phyloP scores from a whole-genome alignment of 1,284 basidiomycete genomes.

The Cutaneotrichosporon cavernicola region DNA sequence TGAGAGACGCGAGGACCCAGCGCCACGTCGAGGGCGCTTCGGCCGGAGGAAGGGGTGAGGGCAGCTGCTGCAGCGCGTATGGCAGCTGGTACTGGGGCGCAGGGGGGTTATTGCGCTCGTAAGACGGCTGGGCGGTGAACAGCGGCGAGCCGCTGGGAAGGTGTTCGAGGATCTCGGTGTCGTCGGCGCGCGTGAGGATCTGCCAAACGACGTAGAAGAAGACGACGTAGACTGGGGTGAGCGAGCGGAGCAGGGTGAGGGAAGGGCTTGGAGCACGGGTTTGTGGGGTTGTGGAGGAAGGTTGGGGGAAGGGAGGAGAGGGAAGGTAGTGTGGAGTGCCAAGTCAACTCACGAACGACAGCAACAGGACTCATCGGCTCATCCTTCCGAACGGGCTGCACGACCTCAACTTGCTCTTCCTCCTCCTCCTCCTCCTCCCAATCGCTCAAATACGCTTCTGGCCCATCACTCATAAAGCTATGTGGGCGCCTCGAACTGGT shows the following conservation, averaged over 20 bases:
- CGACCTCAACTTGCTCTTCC: not conserved
- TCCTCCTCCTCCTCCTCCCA: conserved; percentile 11
- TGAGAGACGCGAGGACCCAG: conserved; percentile 27
- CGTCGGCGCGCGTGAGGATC: conserved; percentile 47
- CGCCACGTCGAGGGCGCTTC: conserved; percentile 29
- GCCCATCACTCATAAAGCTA: conserved; percentile 11
- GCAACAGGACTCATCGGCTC: conserved; percentile 47
- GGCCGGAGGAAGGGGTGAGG: conserved; percentile 6
- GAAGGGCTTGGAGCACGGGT: too few species aligned
- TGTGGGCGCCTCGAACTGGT: conserved; percentile 6
- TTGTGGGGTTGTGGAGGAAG: not conserved
- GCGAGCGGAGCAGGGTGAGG: not conserved
- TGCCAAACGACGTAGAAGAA: conserved; percentile 47
- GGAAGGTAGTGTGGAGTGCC: not conserved
- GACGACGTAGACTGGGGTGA: conserved; percentile 44
- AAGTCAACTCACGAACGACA: conserved; percentile 42
- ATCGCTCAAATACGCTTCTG: not conserved
- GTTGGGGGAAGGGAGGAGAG: not conserved
- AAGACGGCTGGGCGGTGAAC: conserved; percentile 3
- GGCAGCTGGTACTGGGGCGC: conserved; percentile 34
- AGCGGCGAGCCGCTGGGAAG: conserved; percentile 30
- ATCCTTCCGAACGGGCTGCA: conserved; percentile 19
- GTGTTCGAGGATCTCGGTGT: conserved; percentile 44
- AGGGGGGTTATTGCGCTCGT: not conserved
- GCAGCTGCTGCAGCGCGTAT: conserved; percentile 33